A percentile compares a stretch with the other conserved stretches of the same genome.
Conservation (phyloP, 805 yeast genomes). For the Saccharomycopsis sp. region DNA sequence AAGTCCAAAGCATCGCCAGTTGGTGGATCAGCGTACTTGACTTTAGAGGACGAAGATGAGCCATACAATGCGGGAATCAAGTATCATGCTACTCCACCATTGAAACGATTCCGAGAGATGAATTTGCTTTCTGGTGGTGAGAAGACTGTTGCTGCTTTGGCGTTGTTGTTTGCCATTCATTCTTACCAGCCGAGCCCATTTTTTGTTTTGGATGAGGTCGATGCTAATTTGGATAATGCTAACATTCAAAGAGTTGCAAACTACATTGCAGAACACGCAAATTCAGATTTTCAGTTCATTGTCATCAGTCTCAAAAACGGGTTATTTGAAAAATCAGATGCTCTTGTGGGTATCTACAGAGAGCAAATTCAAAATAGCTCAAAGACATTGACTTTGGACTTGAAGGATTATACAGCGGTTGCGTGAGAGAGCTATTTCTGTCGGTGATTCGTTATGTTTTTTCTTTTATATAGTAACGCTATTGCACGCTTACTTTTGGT, state of each 20-base stretch:
- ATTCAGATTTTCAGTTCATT: conserved; percentile 78
- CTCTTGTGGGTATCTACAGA: conserved; percentile 87
- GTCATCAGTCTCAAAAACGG: conserved; percentile 86
- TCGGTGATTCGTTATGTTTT: no score
- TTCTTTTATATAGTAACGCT: no score
- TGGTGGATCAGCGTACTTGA: conserved; percentile 90
- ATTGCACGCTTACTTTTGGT: no score
- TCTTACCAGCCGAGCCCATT: conserved; percentile 90
- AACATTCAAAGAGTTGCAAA: conserved; percentile 84
- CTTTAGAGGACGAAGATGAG: conserved; percentile 81
- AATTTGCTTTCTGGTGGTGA: conserved; percentile 94
- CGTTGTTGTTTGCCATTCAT: conserved; percentile 84
- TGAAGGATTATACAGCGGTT: conserved; percentile 48
- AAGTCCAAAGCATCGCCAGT: conserved; percentile 50
- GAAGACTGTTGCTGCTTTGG: conserved; percentile 92
- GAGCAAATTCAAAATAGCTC: conserved; percentile 70
- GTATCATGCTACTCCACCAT: conserved; percentile 94
- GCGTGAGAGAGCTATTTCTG: no score
- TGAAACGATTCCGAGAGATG: conserved; percentile 88
- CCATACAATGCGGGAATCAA: conserved; percentile 78
- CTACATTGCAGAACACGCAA: conserved; percentile 67
- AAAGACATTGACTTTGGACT: conserved; percentile 62
- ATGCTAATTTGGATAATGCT: conserved; percentile 89
- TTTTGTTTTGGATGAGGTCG: conserved; percentile 94
- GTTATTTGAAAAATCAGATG: conserved; percentile 79